Base-by-base conservation (phyloP, 192 early-diverging fungal genomes). In the Backusella macrospora region DNA sequence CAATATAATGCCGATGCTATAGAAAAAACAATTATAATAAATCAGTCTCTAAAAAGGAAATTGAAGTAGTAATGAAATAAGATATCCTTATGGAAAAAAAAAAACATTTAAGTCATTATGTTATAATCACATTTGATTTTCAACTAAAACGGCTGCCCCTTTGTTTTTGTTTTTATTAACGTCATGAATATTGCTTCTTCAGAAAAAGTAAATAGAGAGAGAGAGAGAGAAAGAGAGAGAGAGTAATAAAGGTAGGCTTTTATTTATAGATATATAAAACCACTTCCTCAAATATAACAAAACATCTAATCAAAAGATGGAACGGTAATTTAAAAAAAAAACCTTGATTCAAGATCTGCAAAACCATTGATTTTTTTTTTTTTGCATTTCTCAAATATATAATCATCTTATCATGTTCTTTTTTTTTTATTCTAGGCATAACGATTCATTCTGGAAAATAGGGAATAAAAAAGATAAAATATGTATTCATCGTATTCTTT, bases 81-180 rank as follows among this genome's bases (percentile, higher is more conserved):
- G 6, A 52, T 21, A 52, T 7, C 18, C n/a, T 16, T 52, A 8
- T 52, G 9, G n/a, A 52, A 9, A 52, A 18, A 52, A 18, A 9
- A 52, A 52, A 52, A 52, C 18, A 52, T 52, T 52, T 52, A 52
- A n/a, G 49, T 52, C 49, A 52, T 52, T 52, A 52, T 10, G 49
- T 2, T 52, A 52, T 52, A 52, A 6, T 8, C 16, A 52, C 49
- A 52, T 52, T 52, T 52, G 49, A 18, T 52, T 52, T 52, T n/a
- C 7, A 23, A 52, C 49, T n/a, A 52, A 21, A 52, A 52, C n/a
- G 18, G 49, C 49, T 2, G 29, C 29, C 29, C 29, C 29, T 34
- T 34, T 34, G n/a, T 52, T 18, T 52, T 10, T 21, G 18, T 7
- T 52, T 52, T 52, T 52, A 52, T 16, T 52, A n/a, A 18, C 18